Conservation (phyloP, 306 rosid species). For the Sphenostylis stenocarpa region DNA sequence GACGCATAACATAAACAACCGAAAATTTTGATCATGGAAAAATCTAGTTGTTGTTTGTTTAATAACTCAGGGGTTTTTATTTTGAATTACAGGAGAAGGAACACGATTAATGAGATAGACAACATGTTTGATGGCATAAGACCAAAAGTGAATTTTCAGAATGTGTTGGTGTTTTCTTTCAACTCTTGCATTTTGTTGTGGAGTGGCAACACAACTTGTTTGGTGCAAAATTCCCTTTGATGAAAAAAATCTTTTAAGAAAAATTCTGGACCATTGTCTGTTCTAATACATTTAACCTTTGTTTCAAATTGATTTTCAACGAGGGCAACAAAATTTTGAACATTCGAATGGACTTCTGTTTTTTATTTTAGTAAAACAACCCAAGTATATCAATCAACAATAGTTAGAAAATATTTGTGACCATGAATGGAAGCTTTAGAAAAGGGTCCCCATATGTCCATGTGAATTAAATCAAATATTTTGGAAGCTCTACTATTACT, state of each 20-base stretch:
- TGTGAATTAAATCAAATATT: background rate
- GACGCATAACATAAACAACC: background rate
- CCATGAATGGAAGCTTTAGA: background rate
- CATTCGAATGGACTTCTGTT: background rate
- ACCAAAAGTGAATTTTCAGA: no score
- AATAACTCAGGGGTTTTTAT: background rate
- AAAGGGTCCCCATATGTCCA: background rate
- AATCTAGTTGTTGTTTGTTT: background rate
- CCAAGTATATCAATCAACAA: background rate
- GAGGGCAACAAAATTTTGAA: background rate
- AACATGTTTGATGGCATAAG: background rate
- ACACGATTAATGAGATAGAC: background rate
- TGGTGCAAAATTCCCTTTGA: background rate
- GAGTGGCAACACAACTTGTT: background rate
- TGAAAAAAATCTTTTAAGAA: background rate
- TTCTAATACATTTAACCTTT: background rate
- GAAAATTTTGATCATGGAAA: background rate
- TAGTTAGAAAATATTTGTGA: background rate
- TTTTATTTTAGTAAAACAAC: background rate
- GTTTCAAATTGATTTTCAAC: background rate
- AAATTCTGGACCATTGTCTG: no score
- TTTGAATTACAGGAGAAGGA: background rate
- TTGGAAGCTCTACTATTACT: background rate
- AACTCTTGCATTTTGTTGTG: background rate
- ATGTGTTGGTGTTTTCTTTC: background rate